A percentile compares a stretch with the other conserved stretches of the same genome.
Conservation (phyloP, 441 rosid species). For the Melastoma candidum region DNA sequence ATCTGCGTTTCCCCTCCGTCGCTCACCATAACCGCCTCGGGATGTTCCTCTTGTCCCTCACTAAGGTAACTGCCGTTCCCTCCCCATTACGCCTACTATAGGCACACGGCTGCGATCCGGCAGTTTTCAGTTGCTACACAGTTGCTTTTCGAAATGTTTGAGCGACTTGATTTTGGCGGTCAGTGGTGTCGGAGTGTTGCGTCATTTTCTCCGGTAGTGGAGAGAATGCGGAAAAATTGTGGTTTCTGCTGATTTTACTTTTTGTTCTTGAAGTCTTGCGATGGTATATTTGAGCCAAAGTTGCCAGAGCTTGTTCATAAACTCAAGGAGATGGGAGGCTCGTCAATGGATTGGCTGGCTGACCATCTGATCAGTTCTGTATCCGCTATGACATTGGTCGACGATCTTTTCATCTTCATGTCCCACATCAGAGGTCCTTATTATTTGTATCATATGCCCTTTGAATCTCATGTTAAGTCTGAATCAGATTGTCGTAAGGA, state of each 20-base stretch:
- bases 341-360: constrained; percentile 54
- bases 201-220: neutral
- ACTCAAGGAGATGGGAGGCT: constrained; percentile 52
- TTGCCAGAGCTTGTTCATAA: constrained; percentile 59
- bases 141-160: no score
- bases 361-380: constrained; percentile 55
- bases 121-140: no score
- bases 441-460: neutral
- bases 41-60: constrained; percentile 63
- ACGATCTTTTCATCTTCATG: constrained; percentile 74
- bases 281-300: constrained; percentile 74
- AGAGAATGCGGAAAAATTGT: neutral
- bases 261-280: constrained; percentile 46
- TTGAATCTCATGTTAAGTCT: neutral
- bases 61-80: constrained; percentile 37
- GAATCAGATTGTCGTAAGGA: no score
- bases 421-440: constrained; percentile 59
- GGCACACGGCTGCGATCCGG: no score
- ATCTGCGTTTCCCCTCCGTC: constrained; percentile 65
- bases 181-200: no score
- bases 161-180: no score
- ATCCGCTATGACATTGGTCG: constrained; percentile 60
- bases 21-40: constrained; percentile 90
- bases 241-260: neutral
- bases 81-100: neutral